Base-by-base conservation (phyloP, 78 protist genomes). In the Dictyostelium citrinum region DNA sequence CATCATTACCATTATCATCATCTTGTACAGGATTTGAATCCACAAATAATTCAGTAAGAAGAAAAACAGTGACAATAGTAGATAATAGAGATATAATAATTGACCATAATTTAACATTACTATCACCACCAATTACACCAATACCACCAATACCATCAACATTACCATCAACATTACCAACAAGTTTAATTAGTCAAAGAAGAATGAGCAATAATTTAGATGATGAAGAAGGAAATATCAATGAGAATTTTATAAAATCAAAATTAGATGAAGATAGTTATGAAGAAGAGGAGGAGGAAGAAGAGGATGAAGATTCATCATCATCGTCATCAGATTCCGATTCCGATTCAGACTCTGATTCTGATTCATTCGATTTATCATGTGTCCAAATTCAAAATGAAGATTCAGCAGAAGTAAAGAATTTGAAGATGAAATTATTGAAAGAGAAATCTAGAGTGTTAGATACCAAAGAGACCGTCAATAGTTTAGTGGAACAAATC, bases 401-500 rank as follows among this genome's bases (percentile, higher is more conserved):
- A 11, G 93, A 88, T 67, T 20, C 85, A 55, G 27, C 71, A 7
- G 86, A 88, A 22, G 93, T 88, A 20, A 88, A 88, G 61, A 76
- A 49, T 46, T 61, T 88, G 29, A 88, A 88, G 60, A 88, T 88
- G 31, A 76, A 79, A 49, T n/a, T 88, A 0, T 24, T 88, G 16
- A 88, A 88, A 82, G 93, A 88, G 35, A 88, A 88, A 46, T n/a
- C 74, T 3, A 78, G 74, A 41, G 84, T 88, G 3, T 51, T 88
- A 11, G 93, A 88, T 49, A 83, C 93, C 5, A 88, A 88, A 55
- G 93, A 88, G 24, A 78, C 93, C 0, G 71, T 88, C 4, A 37
- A 24, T 20, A 46, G 60, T 46, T 24, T 88, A 61, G 93, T 88
- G 10, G 93, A 88, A 3, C 93, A 88, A 35, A 88, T 88, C 33